Evolutionary conservation across 75 land plant genomes (phyloP), one percentile per base, ranked within the genome.

Genomic region (Pinus albicaulis): DNA sequence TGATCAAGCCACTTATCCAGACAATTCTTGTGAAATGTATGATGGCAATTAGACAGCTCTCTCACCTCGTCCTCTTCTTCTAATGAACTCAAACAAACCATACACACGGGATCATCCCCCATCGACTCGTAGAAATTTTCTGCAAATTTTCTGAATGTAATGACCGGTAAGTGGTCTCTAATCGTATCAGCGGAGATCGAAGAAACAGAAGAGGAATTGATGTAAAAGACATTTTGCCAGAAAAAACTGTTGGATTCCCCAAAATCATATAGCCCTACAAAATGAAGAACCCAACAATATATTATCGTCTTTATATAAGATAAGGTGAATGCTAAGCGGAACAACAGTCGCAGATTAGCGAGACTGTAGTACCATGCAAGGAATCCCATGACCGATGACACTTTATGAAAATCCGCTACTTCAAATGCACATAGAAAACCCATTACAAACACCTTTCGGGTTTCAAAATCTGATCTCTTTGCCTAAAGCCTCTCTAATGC

Each of bases 21-120:
- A 55, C 88, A 86, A 58, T 75, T 80, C 38, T 63, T 74, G 66
- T 87, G 86, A 76, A 87, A 87, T 13, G 66, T 75, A 76, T 87
- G 86, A 14, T 4, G n/a, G 44, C 86, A 87, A 73, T 78, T 83
- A 3, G 70, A 19, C 22, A 84, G 31, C 38, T 78, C 73, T 34
- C 89, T 60, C 12, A 87, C 75, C 26, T 73, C 55, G 14, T 80
- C 59, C 4, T 75, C 16, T 14, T 48, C 71, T 52, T 84, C 76
- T 1, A 87, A 56, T 16, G 19, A 3, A 16, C 70, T 57, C 77
- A 87, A 71, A 73, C 89, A 87, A 48, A 84, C 83, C 3, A 71
- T 58, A 38, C 86, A 83, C 56, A 53, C 22, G 24, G 20, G 64
- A 11, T 65, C 28, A 41, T 57, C 20, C 26, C 70, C 82, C 22